Percentiles rank a stretch among this genome's conserved stretches.
phyloP scores from a whole-genome alignment of 2,329 filamentous ascomycete genomes.

The Boeremia lycopersici region DNA sequence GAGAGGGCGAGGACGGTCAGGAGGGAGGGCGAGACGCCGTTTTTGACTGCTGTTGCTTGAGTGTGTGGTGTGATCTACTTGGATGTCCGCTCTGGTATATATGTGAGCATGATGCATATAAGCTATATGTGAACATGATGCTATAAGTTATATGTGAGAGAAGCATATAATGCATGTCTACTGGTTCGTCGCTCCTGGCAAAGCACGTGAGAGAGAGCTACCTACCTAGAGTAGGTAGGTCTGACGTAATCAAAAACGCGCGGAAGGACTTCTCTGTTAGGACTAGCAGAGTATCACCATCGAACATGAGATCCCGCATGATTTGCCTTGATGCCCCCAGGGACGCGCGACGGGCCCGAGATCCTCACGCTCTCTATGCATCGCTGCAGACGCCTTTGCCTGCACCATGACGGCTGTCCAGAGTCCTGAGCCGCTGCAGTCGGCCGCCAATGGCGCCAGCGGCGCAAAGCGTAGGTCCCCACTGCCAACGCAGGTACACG shows the following conservation, averaged over 20 bases:
- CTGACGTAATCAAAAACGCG: slow-evolving; percentile 4
- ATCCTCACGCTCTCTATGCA: slow-evolving; percentile 1
- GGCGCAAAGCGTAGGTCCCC: slow-evolving; percentile 36
- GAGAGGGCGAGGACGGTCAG: slow-evolving; percentile 69
- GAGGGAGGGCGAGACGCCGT: slow-evolving; percentile 68
- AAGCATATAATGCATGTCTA: no score
- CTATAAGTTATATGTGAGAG: no score
- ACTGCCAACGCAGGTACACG: slow-evolving; percentile 3
- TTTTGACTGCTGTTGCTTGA: slow-evolving; percentile 38
- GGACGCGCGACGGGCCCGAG: slow-evolving; percentile 5
- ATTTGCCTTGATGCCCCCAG: not conserved
- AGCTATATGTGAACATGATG: not conserved
- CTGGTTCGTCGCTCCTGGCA: no score
- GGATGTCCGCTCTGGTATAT: no score
- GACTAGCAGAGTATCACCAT: not conserved
- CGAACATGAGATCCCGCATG: not conserved
- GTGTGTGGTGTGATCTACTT: not conserved
- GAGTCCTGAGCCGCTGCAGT: slow-evolving; percentile 25
- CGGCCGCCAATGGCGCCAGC: slow-evolving; percentile 20
- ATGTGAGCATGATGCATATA: not conserved
- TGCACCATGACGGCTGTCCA: slow-evolving; percentile 36
- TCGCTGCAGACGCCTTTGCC: not conserved
- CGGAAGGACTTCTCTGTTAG: slow-evolving; percentile 3
- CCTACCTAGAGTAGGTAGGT: no score
- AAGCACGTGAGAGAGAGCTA: no score